phyloP scores from a whole-genome alignment of 139 green algal genomes.

The Helicosporidium sp. region DNA sequence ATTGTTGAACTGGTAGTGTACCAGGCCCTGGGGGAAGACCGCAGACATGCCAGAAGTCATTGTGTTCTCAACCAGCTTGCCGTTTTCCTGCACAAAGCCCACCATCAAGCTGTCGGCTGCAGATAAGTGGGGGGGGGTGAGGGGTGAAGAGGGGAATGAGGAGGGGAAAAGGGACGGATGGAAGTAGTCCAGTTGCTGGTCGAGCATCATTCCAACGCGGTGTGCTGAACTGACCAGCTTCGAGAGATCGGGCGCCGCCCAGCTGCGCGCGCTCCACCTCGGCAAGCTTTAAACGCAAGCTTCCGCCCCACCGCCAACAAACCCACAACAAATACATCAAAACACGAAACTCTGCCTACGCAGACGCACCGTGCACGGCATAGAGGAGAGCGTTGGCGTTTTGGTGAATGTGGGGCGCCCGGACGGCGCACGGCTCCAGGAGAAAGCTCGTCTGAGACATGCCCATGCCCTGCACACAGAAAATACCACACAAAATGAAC shows the following conservation, averaged over 20 bases:
- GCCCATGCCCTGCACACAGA: background rate
- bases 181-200: no score
- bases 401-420: slow-evolving; percentile 7
- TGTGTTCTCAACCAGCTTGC: slow-evolving; percentile 1
- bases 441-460: slow-evolving; percentile 10
- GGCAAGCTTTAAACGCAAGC: no score
- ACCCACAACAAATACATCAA: no score
- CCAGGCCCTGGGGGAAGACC: slow-evolving; percentile 12
- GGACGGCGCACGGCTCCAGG: slow-evolving; percentile 5
- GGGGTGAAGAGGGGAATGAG: no score
- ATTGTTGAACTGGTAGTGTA: slow-evolving; percentile 16
- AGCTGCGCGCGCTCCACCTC: no score
- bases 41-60: slow-evolving; percentile 9
- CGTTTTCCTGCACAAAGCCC: slow-evolving; percentile 10
- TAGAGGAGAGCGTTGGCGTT: slow-evolving; percentile 8
- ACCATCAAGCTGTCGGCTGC: slow-evolving; percentile 9
- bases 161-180: no score
- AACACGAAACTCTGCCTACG: no score
- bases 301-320: no score
- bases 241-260: no score
- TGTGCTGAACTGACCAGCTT: no score
- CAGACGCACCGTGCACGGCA: slow-evolving; percentile 4
- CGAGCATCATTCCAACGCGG: no score
- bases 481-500: no score
- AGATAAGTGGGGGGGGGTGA: background rate